Evolutionary conservation across 371 early-diverging fungal species (phyloP), one percentile per base, ranked within the genome.

Genomic region (Batkoa obscura): DNA sequence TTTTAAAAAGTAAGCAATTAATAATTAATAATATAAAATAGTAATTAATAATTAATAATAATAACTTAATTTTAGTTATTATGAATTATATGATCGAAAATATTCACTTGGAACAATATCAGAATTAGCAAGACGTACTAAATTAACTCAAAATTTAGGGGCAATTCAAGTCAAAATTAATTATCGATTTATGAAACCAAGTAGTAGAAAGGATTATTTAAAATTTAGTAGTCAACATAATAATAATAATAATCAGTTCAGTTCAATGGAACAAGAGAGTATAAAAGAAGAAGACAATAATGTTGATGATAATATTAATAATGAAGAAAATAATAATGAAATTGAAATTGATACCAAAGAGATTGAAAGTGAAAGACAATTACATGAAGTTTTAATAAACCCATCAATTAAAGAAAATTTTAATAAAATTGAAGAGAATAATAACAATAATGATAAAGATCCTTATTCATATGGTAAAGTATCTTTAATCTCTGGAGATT

Each of bases 1-100:
- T 4, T 84, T 83, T 59, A 77, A 68, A 53, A 78, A 70, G 71
- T 71, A 65, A 23, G 3, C 8, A n/a, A n/a, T n/a, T n/a, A n/a
- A n/a, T n/a, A n/a, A n/a, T n/a, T n/a, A n/a, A n/a, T n/a, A n/a
- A n/a, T n/a, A n/a, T n/a, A n/a, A n/a, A n/a, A n/a, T n/a, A n/a
- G n/a, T n/a, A 46, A 51, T 17, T n/a, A 17, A 13, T 17, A 49
- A 32, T 23, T 2, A 36, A 39, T 39, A 15, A 34, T 34, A 6
- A 23, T 30, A 5, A 5, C 54, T 41, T 35, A 42, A 9, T 4
- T n/a, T 33, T 50, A 67, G 76, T 66, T 71, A 72, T 61, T 72
- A 79, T 64, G 72, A 78, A 63, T 65, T 79, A 61, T 73, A 80
- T 81, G 78, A 81, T 53, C 71, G 71, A 52, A 76, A 72, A 37